Percentiles rank a stretch among this genome's conserved stretches.
Conservation (phyloP, 345 rosid genomes). For the Salix dunnii region DNA sequence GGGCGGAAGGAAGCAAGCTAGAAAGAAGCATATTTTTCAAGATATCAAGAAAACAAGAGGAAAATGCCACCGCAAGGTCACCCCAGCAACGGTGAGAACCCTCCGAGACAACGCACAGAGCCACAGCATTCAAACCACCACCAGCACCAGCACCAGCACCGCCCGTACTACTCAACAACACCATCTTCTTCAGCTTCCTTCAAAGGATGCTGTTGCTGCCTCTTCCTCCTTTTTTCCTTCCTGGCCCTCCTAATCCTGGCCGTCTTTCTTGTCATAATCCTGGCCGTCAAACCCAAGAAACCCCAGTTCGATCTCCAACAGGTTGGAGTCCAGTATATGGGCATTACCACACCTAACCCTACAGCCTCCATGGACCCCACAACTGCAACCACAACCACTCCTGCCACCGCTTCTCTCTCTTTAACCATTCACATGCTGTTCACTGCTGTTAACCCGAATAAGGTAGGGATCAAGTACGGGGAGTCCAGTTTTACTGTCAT, state of each 20-base stretch:
- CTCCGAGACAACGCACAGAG: neutral
- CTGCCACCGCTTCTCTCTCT: conserved; percentile 54
- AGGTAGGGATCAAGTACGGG: conserved; percentile 93
- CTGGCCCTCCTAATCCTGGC: conserved; percentile 70
- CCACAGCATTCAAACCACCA: neutral
- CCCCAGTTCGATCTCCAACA: conserved; percentile 99
- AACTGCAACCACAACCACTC: conserved; percentile 15
- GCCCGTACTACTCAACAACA: conserved; percentile 13
- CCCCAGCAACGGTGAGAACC: conserved; percentile 1
- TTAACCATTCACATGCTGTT: conserved; percentile 70
- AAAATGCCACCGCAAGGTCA: neutral
- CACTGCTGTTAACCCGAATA: conserved; percentile 89
- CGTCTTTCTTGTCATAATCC: conserved; percentile 61
- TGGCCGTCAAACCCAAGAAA: conserved; percentile 92
- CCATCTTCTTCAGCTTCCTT: conserved; percentile 69
- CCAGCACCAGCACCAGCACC: neutral
- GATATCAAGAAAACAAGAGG: neutral
- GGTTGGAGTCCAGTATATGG: conserved; percentile 88
- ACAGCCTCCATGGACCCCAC: conserved; percentile 40
- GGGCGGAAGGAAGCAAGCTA: neutral
- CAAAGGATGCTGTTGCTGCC: conserved; percentile 97
- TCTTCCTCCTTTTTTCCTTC: conserved; percentile 83
- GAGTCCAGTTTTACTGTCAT: conserved; percentile 92
- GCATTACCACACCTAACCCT: conserved; percentile 50
- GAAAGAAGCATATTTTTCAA: neutral